A percentile compares a stretch with the other conserved stretches of the same genome.
Evolutionary conservation across 441 rosid genomes (phyloP).

Genomic region (Mallotus japonicus): DNA sequence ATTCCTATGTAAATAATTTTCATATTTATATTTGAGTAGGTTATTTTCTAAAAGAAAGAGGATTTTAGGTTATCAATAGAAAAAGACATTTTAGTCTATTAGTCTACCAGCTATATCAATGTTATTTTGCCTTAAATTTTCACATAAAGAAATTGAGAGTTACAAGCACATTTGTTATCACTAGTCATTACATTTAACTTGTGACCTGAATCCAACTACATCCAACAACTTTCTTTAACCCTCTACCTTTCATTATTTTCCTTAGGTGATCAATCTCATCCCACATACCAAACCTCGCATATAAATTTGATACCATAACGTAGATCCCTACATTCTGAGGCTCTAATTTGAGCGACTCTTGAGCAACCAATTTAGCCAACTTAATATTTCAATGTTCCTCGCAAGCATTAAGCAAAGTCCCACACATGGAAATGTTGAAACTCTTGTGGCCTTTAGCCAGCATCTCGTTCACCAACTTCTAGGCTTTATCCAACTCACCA

Average conservation of each 20-base stretch:
- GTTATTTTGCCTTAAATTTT: too few species aligned
- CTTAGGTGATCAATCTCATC: constrained; percentile 45
- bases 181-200: constrained; percentile 13
- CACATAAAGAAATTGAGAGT: too few species aligned
- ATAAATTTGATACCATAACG: constrained; percentile 47
- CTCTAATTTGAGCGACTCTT: constrained; percentile 49
- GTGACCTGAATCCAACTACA: constrained; percentile 50
- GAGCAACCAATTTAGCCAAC: constrained; percentile 50
- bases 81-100: too few species aligned
- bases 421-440: constrained; percentile 49
- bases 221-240: constrained; percentile 47
- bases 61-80: too few species aligned
- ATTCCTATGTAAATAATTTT: too few species aligned
- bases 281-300: constrained; percentile 52
- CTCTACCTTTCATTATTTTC: constrained; percentile 36
- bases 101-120: too few species aligned
- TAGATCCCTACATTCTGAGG: constrained; percentile 50
- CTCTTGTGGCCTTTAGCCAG: constrained; percentile 27
- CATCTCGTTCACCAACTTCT: constrained; percentile 45
- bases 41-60: too few species aligned
- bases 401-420: constrained; percentile 49
- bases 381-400: constrained; percentile 39
- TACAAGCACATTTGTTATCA: too few species aligned
- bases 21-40: too few species aligned
- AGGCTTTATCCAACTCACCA: constrained; percentile 50